Evolutionary conservation across 345 rosid species (phyloP).

Genomic region (Mangifera indica): DNA sequence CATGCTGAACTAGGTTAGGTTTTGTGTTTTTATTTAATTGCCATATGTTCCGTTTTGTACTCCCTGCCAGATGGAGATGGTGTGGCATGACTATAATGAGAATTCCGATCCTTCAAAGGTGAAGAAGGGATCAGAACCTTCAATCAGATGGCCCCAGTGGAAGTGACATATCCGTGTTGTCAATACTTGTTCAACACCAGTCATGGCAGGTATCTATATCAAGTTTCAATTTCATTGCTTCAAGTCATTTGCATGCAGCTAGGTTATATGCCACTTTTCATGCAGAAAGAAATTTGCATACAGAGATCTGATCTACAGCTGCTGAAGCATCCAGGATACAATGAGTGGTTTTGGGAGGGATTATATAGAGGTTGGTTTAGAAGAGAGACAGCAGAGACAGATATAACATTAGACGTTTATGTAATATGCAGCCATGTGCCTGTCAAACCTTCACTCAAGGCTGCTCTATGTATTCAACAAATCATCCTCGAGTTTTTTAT

Average conservation of each 20-base stretch:
- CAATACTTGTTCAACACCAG: constrained; percentile 16
- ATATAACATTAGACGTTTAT: too few species aligned
- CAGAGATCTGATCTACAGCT: not conserved
- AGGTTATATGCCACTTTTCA: not conserved
- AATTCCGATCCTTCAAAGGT: constrained; percentile 50
- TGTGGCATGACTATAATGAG: constrained; percentile 70
- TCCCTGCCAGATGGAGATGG: constrained; percentile 73
- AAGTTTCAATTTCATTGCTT: not conserved
- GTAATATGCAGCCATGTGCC: too few species aligned
- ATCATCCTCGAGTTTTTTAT: too few species aligned
- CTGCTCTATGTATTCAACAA: too few species aligned
- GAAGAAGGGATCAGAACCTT: constrained; percentile 51
- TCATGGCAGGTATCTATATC: constrained; percentile 10
- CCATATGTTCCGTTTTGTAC: constrained; percentile 1
- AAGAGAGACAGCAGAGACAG: too few species aligned
- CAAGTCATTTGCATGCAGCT: too few species aligned
- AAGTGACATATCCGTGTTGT: constrained; percentile 31
- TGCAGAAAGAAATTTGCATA: not conserved
- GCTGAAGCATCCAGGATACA: not conserved
- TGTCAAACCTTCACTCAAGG: too few species aligned
- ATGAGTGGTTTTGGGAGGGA: not conserved
- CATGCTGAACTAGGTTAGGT: not conserved
- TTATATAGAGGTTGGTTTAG: not conserved
- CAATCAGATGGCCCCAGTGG: constrained; percentile 74
- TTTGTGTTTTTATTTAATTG: not conserved